Evolutionary conservation across 768 basidiomycete species (phyloP).

Genomic region (Ramaria sp.): DNA sequence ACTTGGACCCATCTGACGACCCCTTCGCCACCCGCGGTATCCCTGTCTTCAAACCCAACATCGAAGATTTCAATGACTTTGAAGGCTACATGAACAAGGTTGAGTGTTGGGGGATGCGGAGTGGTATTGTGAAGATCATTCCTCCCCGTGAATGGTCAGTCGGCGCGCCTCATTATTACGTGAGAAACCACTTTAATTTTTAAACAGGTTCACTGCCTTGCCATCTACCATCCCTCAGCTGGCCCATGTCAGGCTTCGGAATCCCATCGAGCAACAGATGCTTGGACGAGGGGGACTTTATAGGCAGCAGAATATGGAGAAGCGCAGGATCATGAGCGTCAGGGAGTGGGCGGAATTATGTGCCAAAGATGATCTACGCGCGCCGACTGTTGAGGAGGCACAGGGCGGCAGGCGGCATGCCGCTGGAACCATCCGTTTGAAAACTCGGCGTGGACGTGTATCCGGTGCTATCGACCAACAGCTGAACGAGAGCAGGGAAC

Average conservation of each 20-base stretch:
- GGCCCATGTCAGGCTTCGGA: conserved; percentile 63
- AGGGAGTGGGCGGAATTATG: conserved; percentile 83
- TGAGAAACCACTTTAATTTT: background rate
- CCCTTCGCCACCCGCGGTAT: conserved; percentile 79
- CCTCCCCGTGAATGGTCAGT: conserved; percentile 90
- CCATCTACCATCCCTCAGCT: conserved; percentile 68
- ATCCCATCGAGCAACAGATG: conserved; percentile 93
- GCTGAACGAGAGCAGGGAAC: conserved; percentile 4
- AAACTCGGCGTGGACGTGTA: background rate
- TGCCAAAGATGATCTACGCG: conserved; percentile 55
- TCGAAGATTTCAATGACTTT: conserved; percentile 88
- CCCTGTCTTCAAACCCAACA: conserved; percentile 90
- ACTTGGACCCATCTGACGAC: conserved; percentile 68
- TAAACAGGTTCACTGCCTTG: conserved; percentile 54
- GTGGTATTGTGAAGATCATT: conserved; percentile 94
- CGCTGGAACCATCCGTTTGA: background rate
- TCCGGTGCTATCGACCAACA: background rate
- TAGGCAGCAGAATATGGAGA: conserved; percentile 85
- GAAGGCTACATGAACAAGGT: conserved; percentile 81
- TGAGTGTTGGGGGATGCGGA: conserved; percentile 81
- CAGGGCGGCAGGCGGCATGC: conserved; percentile 25
- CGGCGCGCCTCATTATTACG: conserved; percentile 1
- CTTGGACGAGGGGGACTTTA: conserved; percentile 78
- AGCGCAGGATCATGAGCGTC: conserved; percentile 70
- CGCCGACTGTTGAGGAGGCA: conserved; percentile 63